Conservation (phyloP, 768 basidiomycete species). For the Calocera cornea region DNA sequence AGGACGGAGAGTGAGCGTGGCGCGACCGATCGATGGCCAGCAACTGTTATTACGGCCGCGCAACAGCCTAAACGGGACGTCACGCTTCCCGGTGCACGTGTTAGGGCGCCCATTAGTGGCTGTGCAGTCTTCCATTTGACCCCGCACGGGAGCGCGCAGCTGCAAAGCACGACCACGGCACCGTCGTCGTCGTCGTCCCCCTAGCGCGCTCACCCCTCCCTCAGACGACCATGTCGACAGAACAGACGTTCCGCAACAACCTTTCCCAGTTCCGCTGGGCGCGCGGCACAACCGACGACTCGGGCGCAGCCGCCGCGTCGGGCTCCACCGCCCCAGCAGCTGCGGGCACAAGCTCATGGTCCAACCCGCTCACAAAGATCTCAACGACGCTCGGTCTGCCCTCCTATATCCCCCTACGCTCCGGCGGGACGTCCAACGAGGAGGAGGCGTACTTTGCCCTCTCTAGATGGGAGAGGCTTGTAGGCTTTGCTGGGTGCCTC, state of each 20-base stretch:
- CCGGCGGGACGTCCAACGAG: conserved; percentile 71
- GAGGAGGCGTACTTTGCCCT: conserved; percentile 92
- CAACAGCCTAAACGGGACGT: too few relatives aligned
- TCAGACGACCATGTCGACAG: conserved; percentile 18
- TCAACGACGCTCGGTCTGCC: conserved; percentile 58
- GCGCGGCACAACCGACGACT: conserved; percentile 54
- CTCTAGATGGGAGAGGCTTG: conserved; percentile 82
- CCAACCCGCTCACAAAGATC: conserved; percentile 71
- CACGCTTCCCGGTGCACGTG: neutral
- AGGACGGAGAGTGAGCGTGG: too few relatives aligned
- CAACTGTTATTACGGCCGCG: too few relatives aligned
- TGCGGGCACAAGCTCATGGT: conserved; percentile 24
- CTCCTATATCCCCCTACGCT: conserved; percentile 75
- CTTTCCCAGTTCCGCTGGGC: conserved; percentile 85
- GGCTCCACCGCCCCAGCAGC: conserved; percentile 23
- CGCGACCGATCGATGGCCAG: too few relatives aligned
- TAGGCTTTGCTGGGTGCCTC: conserved; percentile 83
- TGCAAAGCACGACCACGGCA: neutral
- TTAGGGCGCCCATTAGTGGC: neutral
- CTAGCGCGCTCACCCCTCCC: conserved; percentile 12
- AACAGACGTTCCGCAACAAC: conserved; percentile 58
- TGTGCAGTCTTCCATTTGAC: neutral
- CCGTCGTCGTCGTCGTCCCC: conserved; percentile 7
- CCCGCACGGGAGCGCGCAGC: neutral
- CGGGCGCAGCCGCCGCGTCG: conserved; percentile 20